A percentile compares a stretch with the other conserved stretches of the same genome.
phyloP scores from a whole-genome alignment of 768 basidiomycete species.

The Pleurotus ostreatus region DNA sequence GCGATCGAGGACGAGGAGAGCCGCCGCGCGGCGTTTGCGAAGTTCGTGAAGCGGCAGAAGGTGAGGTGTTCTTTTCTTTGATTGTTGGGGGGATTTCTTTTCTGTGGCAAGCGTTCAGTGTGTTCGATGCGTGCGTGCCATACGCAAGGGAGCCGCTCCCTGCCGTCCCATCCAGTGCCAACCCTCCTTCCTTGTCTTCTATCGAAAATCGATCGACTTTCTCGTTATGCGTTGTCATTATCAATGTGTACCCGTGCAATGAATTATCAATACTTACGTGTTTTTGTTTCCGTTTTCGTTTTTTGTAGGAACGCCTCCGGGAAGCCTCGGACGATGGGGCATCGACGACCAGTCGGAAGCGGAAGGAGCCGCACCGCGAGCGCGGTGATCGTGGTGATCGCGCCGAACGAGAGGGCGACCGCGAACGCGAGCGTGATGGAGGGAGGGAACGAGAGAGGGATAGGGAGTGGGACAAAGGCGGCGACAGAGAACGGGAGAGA shows the following conservation, averaged over 20 bases:
- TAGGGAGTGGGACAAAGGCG: slow-evolving; percentile 29
- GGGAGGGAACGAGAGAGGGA: slow-evolving; percentile 35
- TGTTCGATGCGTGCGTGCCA: too few relatives aligned
- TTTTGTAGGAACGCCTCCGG: slow-evolving; percentile 67
- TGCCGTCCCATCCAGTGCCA: too few relatives aligned
- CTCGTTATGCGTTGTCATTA: too few relatives aligned
- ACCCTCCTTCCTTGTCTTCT: too few relatives aligned
- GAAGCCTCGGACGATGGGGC: slow-evolving; percentile 80
- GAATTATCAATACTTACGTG: too few relatives aligned
- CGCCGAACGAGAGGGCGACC: slow-evolving; percentile 33
- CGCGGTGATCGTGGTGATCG: too few relatives aligned
- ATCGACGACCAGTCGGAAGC: slow-evolving; percentile 74
- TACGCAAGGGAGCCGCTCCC: too few relatives aligned
- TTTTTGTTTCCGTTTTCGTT: neutral
- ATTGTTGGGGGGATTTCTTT: too few relatives aligned
- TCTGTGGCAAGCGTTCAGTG: too few relatives aligned
- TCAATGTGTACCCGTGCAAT: neutral
- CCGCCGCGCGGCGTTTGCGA: slow-evolving; percentile 75
- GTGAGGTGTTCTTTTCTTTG: slow-evolving; percentile 30
- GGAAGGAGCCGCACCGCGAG: slow-evolving; percentile 69
- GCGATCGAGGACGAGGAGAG: slow-evolving; percentile 87
- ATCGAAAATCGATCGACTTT: too few relatives aligned
- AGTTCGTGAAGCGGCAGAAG: slow-evolving; percentile 89
- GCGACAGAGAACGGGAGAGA: slow-evolving; percentile 35
- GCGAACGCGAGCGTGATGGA: slow-evolving; percentile 35